Conservation (phyloP, 176 grass and related monocot species). For the Oryza punctata region DNA sequence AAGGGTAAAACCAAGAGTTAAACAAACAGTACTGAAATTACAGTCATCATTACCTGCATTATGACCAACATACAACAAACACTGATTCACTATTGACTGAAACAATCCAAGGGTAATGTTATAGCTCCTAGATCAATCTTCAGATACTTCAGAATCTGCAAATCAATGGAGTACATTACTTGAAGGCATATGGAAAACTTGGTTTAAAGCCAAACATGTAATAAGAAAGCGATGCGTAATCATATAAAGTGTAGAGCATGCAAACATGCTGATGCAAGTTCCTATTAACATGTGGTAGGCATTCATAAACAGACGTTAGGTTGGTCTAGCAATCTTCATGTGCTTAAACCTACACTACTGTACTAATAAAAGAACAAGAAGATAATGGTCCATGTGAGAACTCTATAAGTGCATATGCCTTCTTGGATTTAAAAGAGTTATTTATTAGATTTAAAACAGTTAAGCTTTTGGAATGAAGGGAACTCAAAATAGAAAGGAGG, state of each 20-base stretch:
- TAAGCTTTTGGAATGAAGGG: background rate
- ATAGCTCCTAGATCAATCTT: slow-evolving; percentile 15
- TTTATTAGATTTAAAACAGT: background rate
- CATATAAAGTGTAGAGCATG: slow-evolving; percentile 6
- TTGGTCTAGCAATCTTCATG: slow-evolving; percentile 25
- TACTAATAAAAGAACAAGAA: background rate
- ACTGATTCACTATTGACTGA: slow-evolving; percentile 24
- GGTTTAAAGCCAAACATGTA: background rate
- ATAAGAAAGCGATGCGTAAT: background rate
- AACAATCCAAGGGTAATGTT: slow-evolving; percentile 13
- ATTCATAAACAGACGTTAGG: slow-evolving; percentile 18
- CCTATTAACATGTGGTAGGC: slow-evolving; percentile 7
- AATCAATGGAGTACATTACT: background rate
- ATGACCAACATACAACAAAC: slow-evolving; percentile 22
- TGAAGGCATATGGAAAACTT: background rate
- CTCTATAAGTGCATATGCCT: slow-evolving; percentile 24
- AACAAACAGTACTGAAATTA: background rate
- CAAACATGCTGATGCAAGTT: slow-evolving; percentile 36
- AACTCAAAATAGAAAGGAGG: background rate
- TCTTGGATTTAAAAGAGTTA: background rate
- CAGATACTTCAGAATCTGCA: slow-evolving; percentile 33
- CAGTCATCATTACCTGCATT: slow-evolving; percentile 9
- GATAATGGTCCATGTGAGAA: slow-evolving; percentile 31
- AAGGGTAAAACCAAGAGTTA: slow-evolving; percentile 18
- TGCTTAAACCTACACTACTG: background rate